Base-by-base conservation (phyloP, 768 basidiomycete genomes). In the Cantharellus anzutake region DNA sequence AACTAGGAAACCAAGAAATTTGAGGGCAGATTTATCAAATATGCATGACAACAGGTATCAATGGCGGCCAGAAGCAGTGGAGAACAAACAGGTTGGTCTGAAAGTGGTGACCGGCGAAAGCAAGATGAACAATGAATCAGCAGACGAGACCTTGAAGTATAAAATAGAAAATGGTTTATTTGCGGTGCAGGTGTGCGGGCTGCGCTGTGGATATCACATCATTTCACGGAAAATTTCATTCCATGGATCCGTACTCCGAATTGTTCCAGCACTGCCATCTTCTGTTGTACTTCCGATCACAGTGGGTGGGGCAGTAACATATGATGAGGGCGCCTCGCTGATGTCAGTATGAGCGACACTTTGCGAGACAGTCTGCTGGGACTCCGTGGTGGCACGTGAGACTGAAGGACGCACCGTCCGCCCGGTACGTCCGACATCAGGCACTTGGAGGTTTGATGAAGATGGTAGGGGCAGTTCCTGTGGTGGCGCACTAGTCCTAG, bases 291-390 rank as follows among this genome's bases (percentile, higher is more conserved):
- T 11, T 7, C 38, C 52, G 11, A 48, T 11, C 11, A 55, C 11
- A 14, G 52, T 55, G 52, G 56, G 56, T 5, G 56, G 39, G 38
- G 56, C 56, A 39, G 56, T 57, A 11, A 57, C 56, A 42, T 57
- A 57, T 5, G 56, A 57, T 16, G 39, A 41, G 5, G 56, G 56
- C 14, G 56, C 56, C 41, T 57, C 56, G 56, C 56, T 57, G 56
- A 57, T 38, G 14, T 57, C 56, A 5, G 56, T 14, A 41, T 11
- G 56, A 16, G 14, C 56, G 38, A 41, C 14, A 37, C 11, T 37
- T 55, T 55, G 52, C 7, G 52, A 55, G 52, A 37, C 52, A 7
- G 52, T 55, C 7, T 11, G 35, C 35, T 55, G 11, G 7, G 52
- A 55, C 7, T 11, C 7, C 14, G 52, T 7, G 38, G 52, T 55